phyloP scores from a whole-genome alignment of 139 green algal species.

The Asterochloris erici region DNA sequence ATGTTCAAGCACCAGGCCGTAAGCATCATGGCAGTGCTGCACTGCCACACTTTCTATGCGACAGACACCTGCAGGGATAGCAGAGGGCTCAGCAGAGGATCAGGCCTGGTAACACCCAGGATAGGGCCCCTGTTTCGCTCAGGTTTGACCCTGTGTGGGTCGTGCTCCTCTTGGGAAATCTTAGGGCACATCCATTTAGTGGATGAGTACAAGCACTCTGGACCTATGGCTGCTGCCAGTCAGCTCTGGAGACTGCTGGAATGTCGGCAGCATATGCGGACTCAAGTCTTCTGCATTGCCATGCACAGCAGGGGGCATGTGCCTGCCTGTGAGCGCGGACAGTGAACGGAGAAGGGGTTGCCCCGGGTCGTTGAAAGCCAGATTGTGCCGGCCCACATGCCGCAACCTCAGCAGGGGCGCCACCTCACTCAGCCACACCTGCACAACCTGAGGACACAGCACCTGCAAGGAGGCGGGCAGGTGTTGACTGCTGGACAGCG shows the following conservation, averaged over 20 bases:
- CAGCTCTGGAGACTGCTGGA: not conserved
- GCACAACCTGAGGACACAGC: too few species aligned
- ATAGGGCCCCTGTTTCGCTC: not conserved
- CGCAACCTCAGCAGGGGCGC: too few species aligned
- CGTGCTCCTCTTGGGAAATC: not conserved
- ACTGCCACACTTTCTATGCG: conserved; percentile 48
- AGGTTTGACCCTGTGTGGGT: not conserved
- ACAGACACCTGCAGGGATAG: conserved; percentile 27
- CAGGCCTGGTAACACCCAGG: not conserved
- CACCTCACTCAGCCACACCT: too few species aligned
- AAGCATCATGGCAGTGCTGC: conserved; percentile 72
- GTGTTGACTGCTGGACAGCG: not conserved
- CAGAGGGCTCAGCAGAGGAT: not conserved
- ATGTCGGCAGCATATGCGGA: not conserved
- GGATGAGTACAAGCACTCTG: not conserved
- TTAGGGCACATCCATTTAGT: not conserved
- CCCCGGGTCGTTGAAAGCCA: too few species aligned
- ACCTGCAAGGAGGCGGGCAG: not conserved
- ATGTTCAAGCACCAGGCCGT: conserved; percentile 56
- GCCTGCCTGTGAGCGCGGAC: too few species aligned
- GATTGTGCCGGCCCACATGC: too few species aligned
- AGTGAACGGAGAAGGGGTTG: too few species aligned
- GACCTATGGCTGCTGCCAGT: not conserved
- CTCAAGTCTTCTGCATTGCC: not conserved
- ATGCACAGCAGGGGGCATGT: too few species aligned